Evolutionary conservation across 176 grass and related monocot genomes (phyloP), one percentile per base, ranked within the genome.

Genomic region (Urochloa ruziziensis): DNA sequence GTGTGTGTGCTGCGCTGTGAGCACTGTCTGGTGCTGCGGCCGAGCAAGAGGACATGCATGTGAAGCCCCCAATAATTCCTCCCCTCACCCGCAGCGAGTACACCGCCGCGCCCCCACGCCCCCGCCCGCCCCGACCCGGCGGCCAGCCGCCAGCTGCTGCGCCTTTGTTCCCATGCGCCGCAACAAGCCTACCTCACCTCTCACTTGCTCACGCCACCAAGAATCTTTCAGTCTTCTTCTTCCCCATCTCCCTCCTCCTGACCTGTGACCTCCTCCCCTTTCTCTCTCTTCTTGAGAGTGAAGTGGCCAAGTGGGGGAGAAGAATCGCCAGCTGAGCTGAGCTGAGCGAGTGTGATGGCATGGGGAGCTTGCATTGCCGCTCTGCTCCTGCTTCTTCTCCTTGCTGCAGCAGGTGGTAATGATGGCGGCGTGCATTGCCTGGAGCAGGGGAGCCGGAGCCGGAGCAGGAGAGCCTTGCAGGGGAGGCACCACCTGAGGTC

Each of bases 21-120:
- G 59, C 76, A 18, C 82, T 76, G 87, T 81, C 77, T 77, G 72
- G 62, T 33, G 56, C 56, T 51, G 72, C 39, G 33, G 68, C 42
- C 39, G 65, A 40, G 76, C 67, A 84, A 78, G 85, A 68, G 82
- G 88, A 83, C 82, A 82, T 78, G 91, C 88, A 93, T 90, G 91
- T 93, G 91, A 90, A 82, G 51, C 78, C 85, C 86, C 85, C 91
- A 93, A 93, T 90, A 93, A 93, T 90, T 89, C 85, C 83, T 73
- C 85, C 37, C 62, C 56, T 17, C 77, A 30, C 32, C 63, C 57
- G 11, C 36, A 49, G 66, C 52, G 52, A 72, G 21, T 21, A 53
- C 71, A 67, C 62, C 77, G 19, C 75, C 65, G 23, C 25, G 29
- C 68, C 69, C 28, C 77, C 42, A 70, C 62, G 76, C 32, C 53